Percentiles rank a stretch among this genome's conserved stretches.
Conservation (phyloP, 2,329 filamentous ascomycete species). For the Didymella sp. region DNA sequence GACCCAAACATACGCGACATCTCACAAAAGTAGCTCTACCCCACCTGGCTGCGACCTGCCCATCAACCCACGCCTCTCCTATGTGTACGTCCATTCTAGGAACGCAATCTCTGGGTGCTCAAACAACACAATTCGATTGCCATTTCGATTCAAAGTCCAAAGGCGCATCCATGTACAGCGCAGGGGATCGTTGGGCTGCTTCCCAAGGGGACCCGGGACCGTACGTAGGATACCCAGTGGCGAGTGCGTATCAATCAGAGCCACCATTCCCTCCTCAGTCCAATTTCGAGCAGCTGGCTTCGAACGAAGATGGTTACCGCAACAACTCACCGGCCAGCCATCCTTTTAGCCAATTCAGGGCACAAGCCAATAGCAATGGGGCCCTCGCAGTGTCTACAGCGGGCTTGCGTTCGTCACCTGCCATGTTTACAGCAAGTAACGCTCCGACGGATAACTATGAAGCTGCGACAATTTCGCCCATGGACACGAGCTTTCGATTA, state of each 20-base stretch:
- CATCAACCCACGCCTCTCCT: background rate
- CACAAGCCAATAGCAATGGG: background rate
- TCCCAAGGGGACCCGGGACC: background rate
- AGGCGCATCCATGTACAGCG: background rate
- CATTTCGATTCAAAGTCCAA: conserved; percentile 3
- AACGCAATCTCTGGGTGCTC: conserved; percentile 1
- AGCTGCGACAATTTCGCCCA: conserved; percentile 14
- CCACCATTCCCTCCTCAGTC: background rate
- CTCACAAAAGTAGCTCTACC: background rate
- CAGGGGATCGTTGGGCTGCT: conserved; percentile 5
- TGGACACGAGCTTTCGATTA: conserved; percentile 22
- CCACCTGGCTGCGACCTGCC: background rate
- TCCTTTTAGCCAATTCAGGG: background rate
- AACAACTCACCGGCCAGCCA: background rate
- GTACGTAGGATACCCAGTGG: conserved; percentile 1
- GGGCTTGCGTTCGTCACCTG: background rate
- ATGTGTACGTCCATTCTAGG: conserved; percentile 13
- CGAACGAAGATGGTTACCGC: background rate
- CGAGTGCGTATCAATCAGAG: background rate
- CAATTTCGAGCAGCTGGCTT: background rate
- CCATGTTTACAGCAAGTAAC: conserved; percentile 15
- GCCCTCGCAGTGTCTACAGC: background rate
- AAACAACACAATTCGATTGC: background rate
- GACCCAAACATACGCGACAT: background rate
- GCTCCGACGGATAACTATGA: background rate